Evolutionary conservation across 495 filamentous ascomycete species (phyloP), one percentile per base, ranked within the genome.

Genomic region (Penicillium crystallinum): DNA sequence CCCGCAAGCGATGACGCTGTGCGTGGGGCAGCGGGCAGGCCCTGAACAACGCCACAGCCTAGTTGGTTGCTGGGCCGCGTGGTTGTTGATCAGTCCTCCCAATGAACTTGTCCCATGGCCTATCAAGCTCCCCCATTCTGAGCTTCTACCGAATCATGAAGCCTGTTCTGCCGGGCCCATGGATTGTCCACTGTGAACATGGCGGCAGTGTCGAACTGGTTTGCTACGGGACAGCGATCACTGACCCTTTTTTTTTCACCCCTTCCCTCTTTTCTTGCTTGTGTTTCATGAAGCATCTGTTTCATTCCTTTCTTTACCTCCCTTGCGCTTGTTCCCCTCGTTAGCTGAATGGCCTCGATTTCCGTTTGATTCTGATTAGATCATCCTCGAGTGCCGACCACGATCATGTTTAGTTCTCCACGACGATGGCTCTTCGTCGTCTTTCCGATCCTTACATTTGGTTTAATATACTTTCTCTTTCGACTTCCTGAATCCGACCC

Each of bases 21-120:
- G 38, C 55, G 61, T 64, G 61, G 61, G 58, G 55, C 62, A 23
- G 31, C 53, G 44, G 53, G 52, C 50, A 46, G 39, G 33, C 53
- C 43, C 42, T 54, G 56, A 44, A 49, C 47, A 44, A 46, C 39
- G 47, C 46, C 49, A 50, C 33, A 42, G 50, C 47, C 43, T 65
- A 59, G 59, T 65, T 65, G 62, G 59, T 35, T 55, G 33, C 21
- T 65, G 52, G 54, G 51, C 62, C 62, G 59, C 59, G 59, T 63
- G 59, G 47, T 63, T 21, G 62, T 43, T 57, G 58, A 62, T 64
- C 62, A 6, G 53, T 54, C 51, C 52, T n/a, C 34, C 54, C 54
- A 52, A 41, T 53, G 35, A 42, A 44, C 44, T n/a, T 34, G 48
- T 25, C 52, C 23, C 22, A 50, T 40, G 37, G 49, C 62, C 62